These are phyloP conservation scores for Diaporthe ilicicola DNA, from an alignment of 2,329 filamentous ascomycete species.

Conservation along the genomic window DNA sequence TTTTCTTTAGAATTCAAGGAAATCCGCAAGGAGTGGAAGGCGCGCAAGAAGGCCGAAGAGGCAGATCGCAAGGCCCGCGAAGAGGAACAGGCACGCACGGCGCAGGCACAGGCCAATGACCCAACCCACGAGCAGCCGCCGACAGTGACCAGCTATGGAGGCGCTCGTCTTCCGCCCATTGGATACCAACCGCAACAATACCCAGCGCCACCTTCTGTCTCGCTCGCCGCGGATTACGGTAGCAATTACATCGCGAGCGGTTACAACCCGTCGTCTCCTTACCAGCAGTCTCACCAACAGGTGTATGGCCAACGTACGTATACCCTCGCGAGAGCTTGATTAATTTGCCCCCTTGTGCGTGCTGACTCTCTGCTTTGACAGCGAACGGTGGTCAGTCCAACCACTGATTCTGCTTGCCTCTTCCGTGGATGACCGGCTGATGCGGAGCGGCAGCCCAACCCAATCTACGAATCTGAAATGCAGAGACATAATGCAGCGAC, in stretches of 20 bases:
- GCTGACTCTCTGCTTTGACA: constrained; percentile 42
- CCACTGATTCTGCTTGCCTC: constrained; percentile 22
- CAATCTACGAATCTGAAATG: constrained; percentile 1
- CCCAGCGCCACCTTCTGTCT: constrained; percentile 64
- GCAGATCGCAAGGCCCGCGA: constrained; percentile 88
- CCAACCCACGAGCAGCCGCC: constrained; percentile 62
- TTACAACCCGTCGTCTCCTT: constrained; percentile 67
- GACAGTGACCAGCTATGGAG: constrained; percentile 61
- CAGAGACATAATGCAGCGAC: constrained; percentile 8
- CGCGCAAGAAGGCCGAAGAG: constrained; percentile 98
- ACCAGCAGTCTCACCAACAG: constrained; percentile 63
- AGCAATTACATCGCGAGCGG: constrained; percentile 57
- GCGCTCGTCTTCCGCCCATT: constrained; percentile 77
- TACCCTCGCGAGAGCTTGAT: constrained; percentile 37
- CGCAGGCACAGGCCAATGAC: constrained; percentile 64
- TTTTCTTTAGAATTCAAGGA: constrained; percentile 88
- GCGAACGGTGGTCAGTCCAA: constrained; percentile 41
- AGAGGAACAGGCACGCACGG: constrained; percentile 72
- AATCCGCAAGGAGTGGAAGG: constrained; percentile 99
- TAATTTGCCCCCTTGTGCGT: constrained; percentile 26
- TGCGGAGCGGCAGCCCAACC: constrained; percentile 2
- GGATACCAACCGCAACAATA: constrained; percentile 76
- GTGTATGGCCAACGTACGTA: constrained; percentile 66
- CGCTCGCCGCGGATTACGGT: constrained; percentile 65
- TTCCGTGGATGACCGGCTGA: constrained; percentile 16